Base-by-base conservation (phyloP, 352 stramenopile species). In the Phytophthora aleatoria region DNA sequence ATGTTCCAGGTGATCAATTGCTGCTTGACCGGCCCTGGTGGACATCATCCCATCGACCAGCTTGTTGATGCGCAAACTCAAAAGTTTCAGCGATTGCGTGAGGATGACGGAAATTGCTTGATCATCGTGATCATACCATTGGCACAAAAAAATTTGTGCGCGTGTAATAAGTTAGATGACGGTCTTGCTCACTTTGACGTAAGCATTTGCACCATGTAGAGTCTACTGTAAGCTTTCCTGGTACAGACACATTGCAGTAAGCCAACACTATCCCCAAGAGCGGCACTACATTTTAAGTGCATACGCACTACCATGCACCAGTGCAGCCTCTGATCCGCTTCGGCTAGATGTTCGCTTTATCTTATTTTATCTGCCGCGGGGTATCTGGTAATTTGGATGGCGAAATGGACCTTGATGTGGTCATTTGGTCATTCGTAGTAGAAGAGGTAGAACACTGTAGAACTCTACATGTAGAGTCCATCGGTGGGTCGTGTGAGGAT, bases 1-100 rank as follows among this genome's bases (percentile, higher is more conserved):
- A 48, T 30, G 28, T 26, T 28, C 38, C 36, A 39, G n/a, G 50
- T 57, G 36, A 57, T 57, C 50, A 49, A 8, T n/a, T 41, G 15
- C 1, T 41, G 11, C 28, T 28, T 20, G 26, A 57, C n/a, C 42
- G 20, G 43, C 36, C 24, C 3, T 6, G 1, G 1, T 20, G 41
- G n/a, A 44, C 28, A 11, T 61, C 31, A 61, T 47, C 31, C 0
- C 0, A 49, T 3, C 15, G 27, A 26, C 43, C 43, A 30, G 10
- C 11, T 13, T 62, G 55, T 41, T 62, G 42, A 53, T 53, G 53
- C 31, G 31, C 31, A 36, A 36, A 36, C 31, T 13, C 8, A 12
- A 36, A 36, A 36, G 31, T 36, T 36, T 36, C 15, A 9, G 3
- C 12, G 43, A 61, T 54, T 53, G 24, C 43, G 43, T 54, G 31